Evolutionary conservation across 2,329 filamentous ascomycete species (phyloP).

Genomic region (Colletotrichum magnum): DNA sequence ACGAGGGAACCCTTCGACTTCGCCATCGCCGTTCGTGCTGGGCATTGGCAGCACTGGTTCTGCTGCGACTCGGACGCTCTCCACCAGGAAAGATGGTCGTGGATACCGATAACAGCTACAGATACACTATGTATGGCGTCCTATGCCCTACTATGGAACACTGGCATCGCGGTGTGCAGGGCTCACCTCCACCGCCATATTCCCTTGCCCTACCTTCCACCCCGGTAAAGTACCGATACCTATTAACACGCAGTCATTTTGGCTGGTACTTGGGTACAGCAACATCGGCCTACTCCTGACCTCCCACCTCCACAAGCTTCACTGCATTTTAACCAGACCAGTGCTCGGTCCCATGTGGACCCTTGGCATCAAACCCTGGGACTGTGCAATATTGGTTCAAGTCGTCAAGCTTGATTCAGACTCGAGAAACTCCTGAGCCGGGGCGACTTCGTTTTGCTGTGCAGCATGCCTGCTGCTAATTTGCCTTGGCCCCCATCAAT

Average conservation of each 20-base stretch:
- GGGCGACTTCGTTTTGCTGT: slow-evolving; percentile 6
- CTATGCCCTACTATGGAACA: too few species aligned
- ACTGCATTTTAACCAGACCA: slow-evolving; percentile 11
- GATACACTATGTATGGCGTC: too few species aligned
- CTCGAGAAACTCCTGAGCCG: not conserved
- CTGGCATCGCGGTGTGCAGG: too few species aligned
- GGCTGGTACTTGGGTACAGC: not conserved
- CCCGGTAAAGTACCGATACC: not conserved
- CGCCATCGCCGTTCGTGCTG: not conserved
- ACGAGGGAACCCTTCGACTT: not conserved
- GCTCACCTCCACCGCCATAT: not conserved
- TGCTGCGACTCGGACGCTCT: slow-evolving; percentile 22
- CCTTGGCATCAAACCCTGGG: slow-evolving; percentile 3
- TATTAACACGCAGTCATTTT: not conserved
- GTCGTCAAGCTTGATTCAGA: not conserved
- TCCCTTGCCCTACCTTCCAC: not conserved
- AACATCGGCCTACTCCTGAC: slow-evolving; percentile 1
- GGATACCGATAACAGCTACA: not conserved
- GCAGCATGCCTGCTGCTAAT: not conserved
- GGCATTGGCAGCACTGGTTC: not conserved
- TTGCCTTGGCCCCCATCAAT: not conserved
- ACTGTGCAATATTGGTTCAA: not conserved
- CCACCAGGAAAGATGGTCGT: slow-evolving; percentile 12
- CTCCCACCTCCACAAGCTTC: slow-evolving; percentile 13
- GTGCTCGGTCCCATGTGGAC: slow-evolving; percentile 8